Evolutionary conservation across 768 basidiomycete species (phyloP).

Genomic region (Pisolithus marmoratus): DNA sequence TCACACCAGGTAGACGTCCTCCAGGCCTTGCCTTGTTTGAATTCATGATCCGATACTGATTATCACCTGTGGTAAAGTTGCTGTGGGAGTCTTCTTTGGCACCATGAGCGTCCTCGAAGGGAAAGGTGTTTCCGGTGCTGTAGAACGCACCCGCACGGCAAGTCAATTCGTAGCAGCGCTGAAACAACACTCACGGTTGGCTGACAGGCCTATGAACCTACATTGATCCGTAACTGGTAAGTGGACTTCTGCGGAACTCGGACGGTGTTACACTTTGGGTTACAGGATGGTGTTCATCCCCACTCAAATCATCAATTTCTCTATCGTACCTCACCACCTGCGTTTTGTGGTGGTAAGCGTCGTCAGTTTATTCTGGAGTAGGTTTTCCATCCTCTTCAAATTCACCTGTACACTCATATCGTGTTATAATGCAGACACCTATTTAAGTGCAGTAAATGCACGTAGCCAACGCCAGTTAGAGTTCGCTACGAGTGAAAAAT

Average conservation of each 20-base stretch:
- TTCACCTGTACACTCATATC: not conserved
- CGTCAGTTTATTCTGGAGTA: slow-evolving; percentile 82
- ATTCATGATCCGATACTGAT: not conserved
- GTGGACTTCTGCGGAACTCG: slow-evolving; percentile 5
- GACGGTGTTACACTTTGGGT: not conserved
- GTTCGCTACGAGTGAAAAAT: not conserved
- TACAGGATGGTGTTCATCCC: slow-evolving; percentile 68
- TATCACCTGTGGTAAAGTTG: slow-evolving; percentile 23
- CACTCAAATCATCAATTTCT: slow-evolving; percentile 75
- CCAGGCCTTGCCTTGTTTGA: slow-evolving; percentile 3
- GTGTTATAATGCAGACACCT: slow-evolving; percentile 42
- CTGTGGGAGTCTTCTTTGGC: slow-evolving; percentile 56
- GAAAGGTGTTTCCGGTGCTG: slow-evolving; percentile 48
- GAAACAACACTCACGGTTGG: not conserved
- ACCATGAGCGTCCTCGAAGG: slow-evolving; percentile 81
- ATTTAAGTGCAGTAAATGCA: slow-evolving; percentile 55
- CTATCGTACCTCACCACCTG: slow-evolving; percentile 68
- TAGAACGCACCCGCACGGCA: slow-evolving; percentile 38
- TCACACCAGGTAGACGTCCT: slow-evolving; percentile 54
- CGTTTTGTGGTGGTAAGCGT: slow-evolving; percentile 70
- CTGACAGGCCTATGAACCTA: slow-evolving; percentile 62
- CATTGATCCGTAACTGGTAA: slow-evolving; percentile 72
- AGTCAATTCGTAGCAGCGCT: not conserved
- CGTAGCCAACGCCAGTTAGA: slow-evolving; percentile 3
- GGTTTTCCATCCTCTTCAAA: slow-evolving; percentile 23